phyloP scores from a whole-genome alignment of 164 flowering plant genomes.

The Vitis amurensis region DNA sequence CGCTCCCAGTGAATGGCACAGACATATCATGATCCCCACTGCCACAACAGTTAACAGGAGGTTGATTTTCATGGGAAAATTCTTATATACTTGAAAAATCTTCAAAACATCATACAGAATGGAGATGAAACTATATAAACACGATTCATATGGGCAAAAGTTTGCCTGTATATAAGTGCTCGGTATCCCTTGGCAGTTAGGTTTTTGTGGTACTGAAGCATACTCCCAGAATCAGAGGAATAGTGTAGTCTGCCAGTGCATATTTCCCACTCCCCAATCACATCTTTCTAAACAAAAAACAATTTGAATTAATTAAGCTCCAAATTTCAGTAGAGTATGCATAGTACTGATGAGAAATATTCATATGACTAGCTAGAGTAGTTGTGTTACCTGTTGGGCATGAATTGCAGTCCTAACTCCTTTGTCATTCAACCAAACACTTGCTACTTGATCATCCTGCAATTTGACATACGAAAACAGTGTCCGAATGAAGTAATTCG shows the following conservation, averaged over 20 bases:
- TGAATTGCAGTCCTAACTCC: constrained; percentile 76
- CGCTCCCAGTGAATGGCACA: constrained; percentile 56
- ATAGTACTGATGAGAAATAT: not conserved
- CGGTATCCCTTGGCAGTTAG: constrained; percentile 30
- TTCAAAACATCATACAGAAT: not conserved
- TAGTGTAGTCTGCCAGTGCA: constrained; percentile 23
- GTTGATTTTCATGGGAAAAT: not conserved
- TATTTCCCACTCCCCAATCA: constrained; percentile 29
- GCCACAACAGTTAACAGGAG: not conserved
- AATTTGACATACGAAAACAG: not conserved
- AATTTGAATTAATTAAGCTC: not conserved
- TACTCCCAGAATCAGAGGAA: constrained; percentile 30
- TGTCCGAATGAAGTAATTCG: too few species aligned
- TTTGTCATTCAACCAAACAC: constrained; percentile 70
- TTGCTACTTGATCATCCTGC: constrained; percentile 82
- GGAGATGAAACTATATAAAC: not conserved
- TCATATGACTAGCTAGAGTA: not conserved
- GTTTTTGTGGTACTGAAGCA: constrained; percentile 36
- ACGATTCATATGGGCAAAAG: not conserved
- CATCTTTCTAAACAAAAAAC: constrained; percentile 16
- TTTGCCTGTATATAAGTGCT: constrained; percentile 45
- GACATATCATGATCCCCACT: constrained; percentile 76
- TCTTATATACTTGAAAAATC: too few species aligned
- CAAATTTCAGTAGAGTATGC: not conserved
- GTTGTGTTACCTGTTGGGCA: constrained; percentile 24